Conservation (phyloP, 1,139 yeast species). For the Torulaspora pretoriensis region DNA sequence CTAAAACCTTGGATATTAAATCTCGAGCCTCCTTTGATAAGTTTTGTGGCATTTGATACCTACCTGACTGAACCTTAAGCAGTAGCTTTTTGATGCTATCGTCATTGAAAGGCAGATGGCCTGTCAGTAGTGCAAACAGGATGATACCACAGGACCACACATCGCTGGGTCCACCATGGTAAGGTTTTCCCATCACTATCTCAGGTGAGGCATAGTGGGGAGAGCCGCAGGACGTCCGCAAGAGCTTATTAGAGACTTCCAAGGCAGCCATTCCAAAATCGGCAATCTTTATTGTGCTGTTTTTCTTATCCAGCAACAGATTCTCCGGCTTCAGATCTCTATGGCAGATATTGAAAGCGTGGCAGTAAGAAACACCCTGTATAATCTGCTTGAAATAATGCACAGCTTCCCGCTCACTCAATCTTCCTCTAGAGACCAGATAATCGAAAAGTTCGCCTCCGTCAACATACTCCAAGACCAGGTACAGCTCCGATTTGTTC, state of each 20-base stretch:
- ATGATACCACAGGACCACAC: slow-evolving; percentile 87
- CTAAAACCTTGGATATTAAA: slow-evolving; percentile 74
- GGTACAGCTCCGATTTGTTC: slow-evolving; percentile 66
- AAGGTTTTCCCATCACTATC: slow-evolving; percentile 70
- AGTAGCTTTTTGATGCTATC: slow-evolving; percentile 67
- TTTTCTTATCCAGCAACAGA: slow-evolving; percentile 55
- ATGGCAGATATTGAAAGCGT: slow-evolving; percentile 74
- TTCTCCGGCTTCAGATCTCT: slow-evolving; percentile 81
- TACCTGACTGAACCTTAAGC: slow-evolving; percentile 71
- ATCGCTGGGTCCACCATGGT: slow-evolving; percentile 80
- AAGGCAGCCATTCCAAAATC: slow-evolving; percentile 88
- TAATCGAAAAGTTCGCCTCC: slow-evolving; percentile 80
- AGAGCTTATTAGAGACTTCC: slow-evolving; percentile 63
- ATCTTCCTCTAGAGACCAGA: slow-evolving; percentile 73
- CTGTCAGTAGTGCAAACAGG: slow-evolving; percentile 69
- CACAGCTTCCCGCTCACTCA: slow-evolving; percentile 70
- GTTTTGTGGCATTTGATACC: slow-evolving; percentile 66
- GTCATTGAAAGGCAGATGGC: slow-evolving; percentile 78
- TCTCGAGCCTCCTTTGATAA: slow-evolving; percentile 82
- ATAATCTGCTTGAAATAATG: slow-evolving; percentile 72
- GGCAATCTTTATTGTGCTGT: slow-evolving; percentile 68
- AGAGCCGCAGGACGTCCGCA: slow-evolving; percentile 80
- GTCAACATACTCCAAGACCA: slow-evolving; percentile 75
- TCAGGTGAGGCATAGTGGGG: slow-evolving; percentile 90
- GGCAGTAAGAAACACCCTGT: slow-evolving; percentile 78